phyloP scores from a whole-genome alignment of 106 monocot species.

The Cymbidium sinense region DNA sequence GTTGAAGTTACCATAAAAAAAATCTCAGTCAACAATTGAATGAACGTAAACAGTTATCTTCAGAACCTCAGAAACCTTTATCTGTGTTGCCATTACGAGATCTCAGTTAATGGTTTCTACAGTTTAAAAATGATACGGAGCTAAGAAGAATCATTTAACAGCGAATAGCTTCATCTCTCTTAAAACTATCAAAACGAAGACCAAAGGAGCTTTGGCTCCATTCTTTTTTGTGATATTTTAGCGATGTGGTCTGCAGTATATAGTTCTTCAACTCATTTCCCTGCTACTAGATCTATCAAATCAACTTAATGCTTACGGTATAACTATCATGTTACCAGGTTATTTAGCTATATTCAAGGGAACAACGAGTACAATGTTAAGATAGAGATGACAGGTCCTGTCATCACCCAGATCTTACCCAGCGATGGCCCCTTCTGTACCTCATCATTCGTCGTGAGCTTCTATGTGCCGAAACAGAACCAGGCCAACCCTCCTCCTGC shows the following conservation, averaged over 20 bases:
- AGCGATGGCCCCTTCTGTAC: conserved; percentile 83
- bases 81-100: no score
- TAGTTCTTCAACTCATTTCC: not conserved
- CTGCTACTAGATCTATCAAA: not conserved
- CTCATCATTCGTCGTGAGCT: conserved; percentile 79
- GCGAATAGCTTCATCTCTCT: no score
- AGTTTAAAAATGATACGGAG: no score
- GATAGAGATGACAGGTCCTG: conserved; percentile 88
- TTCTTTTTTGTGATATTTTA: no score
- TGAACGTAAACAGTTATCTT: no score
- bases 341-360: conserved; percentile 72
- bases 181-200: no score
- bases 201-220: no score
- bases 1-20: no score
- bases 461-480: conserved; percentile 63
- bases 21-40: no score
- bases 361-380: conserved; percentile 56
- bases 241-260: not conserved
- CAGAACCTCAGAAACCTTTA: no score
- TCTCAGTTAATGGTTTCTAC: no score
- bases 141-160: no score
- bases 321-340: conserved; percentile 15
- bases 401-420: conserved; percentile 59
- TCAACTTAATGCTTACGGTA: not conserved
- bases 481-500: conserved; percentile 78